Base-by-base conservation (phyloP, 2,329 filamentous ascomycete genomes). In the Neopestalotiopsis clavispora region DNA sequence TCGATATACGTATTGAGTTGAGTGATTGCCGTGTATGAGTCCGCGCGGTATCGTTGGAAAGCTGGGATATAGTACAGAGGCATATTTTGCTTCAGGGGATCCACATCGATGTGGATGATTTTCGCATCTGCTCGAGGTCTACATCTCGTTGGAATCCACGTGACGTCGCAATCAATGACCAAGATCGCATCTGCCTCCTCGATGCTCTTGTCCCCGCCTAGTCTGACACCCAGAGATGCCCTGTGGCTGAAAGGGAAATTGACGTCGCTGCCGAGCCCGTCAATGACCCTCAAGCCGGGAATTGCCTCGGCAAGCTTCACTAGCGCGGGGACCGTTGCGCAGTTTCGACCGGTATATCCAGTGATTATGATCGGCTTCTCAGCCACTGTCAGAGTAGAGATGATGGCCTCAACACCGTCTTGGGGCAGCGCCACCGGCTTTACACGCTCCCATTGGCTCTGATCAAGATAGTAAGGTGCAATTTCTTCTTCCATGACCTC, bases 401-500 rank as follows among this genome's bases (percentile, higher is more conserved):
- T n/a, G n/a, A n/a, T n/a, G n/a, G n/a, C n/a, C n/a, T n/a, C n/a
- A n/a, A n/a, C 92, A 1, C 81, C 82, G 0, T 88, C 86, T 2
- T 79, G 75, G 0, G 87, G 82, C 40, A 90, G 78, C 0, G 82
- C 92, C 2, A 91, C 88, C 0, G 94, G 88, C 74, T 90, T 87
- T 2, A 95, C 88, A 0, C 91, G 86, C 2, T 87, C 85, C 94
- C 94, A 97, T 68, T 89, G 85, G 14, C 84, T 83, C 77, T 93
- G 92, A n/a, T 91, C 84, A 4, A 97, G 80, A 1, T 84, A 78
- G 75, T 94, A 94, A 0, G 91, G 91, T 72, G 89, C 84, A 57
- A 97, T 91, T 57, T 97, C 94, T 75, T 95, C 91, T 77, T 96
- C 93, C 89, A 97, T 93, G 1, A 94, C 89, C 79, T 97, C 94